Evolutionary conservation across 106 monocot genomes (phyloP).

Genomic region (Dendrobium chrysotoxum): DNA sequence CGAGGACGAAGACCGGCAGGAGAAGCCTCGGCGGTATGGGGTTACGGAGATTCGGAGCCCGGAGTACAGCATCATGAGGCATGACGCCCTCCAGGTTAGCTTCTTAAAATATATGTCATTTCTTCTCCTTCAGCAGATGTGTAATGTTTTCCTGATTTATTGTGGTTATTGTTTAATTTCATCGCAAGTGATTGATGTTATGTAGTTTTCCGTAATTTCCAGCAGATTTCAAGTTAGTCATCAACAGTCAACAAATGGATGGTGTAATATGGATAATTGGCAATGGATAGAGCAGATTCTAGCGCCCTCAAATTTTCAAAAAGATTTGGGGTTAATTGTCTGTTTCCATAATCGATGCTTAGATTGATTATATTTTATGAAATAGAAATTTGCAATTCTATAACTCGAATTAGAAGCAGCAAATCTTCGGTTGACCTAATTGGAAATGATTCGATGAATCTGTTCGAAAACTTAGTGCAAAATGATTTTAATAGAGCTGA

Average conservation of each 20-base stretch:
- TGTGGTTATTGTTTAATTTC: neutral
- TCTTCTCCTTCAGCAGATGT: neutral
- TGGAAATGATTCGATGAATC: neutral
- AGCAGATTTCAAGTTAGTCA: neutral
- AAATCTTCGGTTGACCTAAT: neutral
- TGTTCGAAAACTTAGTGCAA: neutral
- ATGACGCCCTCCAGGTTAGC: slow-evolving; percentile 46
- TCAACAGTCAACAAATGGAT: neutral
- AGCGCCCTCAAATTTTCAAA: neutral
- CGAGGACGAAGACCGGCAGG: slow-evolving; percentile 75
- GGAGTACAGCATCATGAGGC: slow-evolving; percentile 41
- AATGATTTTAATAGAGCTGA: neutral
- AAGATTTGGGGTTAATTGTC: neutral
- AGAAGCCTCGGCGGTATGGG: slow-evolving; percentile 77
- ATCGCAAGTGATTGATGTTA: neutral
- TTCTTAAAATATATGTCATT: neutral
- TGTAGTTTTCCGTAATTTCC: neutral
- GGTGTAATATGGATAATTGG: neutral
- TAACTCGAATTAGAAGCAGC: neutral
- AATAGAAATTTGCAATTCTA: neutral
- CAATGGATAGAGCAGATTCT: neutral
- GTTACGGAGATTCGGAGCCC: slow-evolving; percentile 81
- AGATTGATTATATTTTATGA: neutral
- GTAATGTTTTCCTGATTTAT: neutral
- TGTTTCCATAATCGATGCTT: neutral